Base-by-base conservation (phyloP, 2,329 filamentous ascomycete genomes). In the Fusarium solani-melongenae region DNA sequence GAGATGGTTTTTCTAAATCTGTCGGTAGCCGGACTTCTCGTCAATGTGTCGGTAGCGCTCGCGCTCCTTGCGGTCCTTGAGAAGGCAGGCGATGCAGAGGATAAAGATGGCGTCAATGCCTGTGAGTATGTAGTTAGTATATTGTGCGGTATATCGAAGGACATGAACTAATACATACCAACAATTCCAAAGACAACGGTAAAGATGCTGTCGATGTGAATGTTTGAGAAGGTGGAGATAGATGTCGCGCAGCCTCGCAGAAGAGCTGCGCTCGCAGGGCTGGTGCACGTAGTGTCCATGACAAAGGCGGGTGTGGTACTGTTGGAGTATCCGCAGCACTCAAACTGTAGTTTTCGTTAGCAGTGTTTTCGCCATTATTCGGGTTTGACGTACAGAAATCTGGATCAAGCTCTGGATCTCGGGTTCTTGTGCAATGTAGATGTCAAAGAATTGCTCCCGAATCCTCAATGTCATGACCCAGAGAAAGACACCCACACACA, bases 241-340 rank as follows among this genome's bases (percentile, higher is more conserved):
- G 91, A 88, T 2, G 88, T 86, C 17, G 92, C 88, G 80, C 94
- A 96, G 10, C 93, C 93, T 65, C 88, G 87, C 79, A 92, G 88
- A 38, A 93, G 86, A 15, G 92, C 91, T 2, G 94, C 93, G 39
- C 91, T 88, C 3, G 92, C 89, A 8, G 92, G 89, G 78, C 91
- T 93, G 11, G 90, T 87, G 81, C 94, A 96, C 2, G 88, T 89
- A 7, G 81, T 73, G 76, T 95, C 92, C 64, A 89, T 90, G 72
- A 94, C 86, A 80, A 95, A 96, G 60, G 91, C 90, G 12, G 92
- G 92, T 14, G 89, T 87, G 6, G 91, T 92, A 81, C 88, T 90
- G 83, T 95, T 94, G 76, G 89, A 84, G 84, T 94, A 96, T 70
- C 94, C 94, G 77, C 94, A 96, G 89, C 94, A 96, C 76, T 90